A percentile compares a stretch with the other conserved stretches of the same genome.
Evolutionary conservation across 805 yeast species (phyloP).

Genomic region (Saccharomycopsis vini): DNA sequence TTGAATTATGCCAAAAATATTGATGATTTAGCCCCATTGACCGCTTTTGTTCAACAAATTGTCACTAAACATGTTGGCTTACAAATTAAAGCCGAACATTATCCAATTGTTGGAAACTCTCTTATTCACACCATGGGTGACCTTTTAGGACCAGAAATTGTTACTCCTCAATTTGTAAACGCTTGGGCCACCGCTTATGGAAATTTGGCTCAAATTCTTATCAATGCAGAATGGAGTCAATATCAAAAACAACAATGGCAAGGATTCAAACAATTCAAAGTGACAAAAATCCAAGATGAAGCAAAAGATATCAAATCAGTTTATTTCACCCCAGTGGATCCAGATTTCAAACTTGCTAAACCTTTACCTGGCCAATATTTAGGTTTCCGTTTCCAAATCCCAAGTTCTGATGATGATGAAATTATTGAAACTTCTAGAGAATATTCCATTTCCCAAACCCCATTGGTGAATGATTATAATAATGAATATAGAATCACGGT

Average conservation of each 20-base stretch:
- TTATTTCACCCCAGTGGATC: constrained; percentile 39
- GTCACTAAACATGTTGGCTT: constrained; percentile 60
- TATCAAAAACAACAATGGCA: constrained; percentile 43
- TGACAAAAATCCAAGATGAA: constrained; percentile 36
- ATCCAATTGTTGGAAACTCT: constrained; percentile 52
- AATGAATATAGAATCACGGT: constrained; percentile 55
- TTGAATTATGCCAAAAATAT: constrained; percentile 55
- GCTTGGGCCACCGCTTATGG: constrained; percentile 65
- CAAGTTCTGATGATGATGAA: constrained; percentile 32
- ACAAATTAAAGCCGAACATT: constrained; percentile 54
- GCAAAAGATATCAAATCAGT: constrained; percentile 41
- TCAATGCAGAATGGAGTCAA: constrained; percentile 41
- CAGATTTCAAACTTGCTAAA: constrained; percentile 29
- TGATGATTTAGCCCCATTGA: constrained; percentile 45
- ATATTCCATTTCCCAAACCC: constrained; percentile 43
- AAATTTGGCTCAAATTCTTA: constrained; percentile 51
- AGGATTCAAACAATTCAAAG: constrained; percentile 47
- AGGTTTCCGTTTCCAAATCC: constrained; percentile 29
- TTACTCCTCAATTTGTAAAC: constrained; percentile 46
- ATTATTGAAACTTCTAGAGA: constrained; percentile 45
- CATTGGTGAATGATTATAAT: constrained; percentile 27
- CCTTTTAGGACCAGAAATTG: constrained; percentile 46
- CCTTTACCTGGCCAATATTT: constrained; percentile 34
- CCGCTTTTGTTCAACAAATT: constrained; percentile 47
- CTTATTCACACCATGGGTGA: constrained; percentile 46